These are phyloP conservation scores for Bipolaris cookei DNA, from an alignment of 2,329 filamentous ascomycete genomes.

Conservation along the genomic window DNA sequence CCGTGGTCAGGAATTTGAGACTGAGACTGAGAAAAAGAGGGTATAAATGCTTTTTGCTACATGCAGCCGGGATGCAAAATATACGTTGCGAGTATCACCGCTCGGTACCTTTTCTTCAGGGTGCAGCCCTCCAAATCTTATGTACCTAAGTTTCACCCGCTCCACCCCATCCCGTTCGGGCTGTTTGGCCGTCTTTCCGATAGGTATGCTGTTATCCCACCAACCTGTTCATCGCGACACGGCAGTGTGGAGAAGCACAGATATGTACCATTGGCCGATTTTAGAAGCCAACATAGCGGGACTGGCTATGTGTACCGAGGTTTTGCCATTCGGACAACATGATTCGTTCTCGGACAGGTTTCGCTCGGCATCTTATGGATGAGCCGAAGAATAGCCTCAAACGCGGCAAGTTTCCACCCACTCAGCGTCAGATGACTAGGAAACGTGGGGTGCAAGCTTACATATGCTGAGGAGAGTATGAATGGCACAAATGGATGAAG, in stretches of 20 bases:
- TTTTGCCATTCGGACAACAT: constrained; percentile 22
- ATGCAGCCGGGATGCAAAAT: constrained; percentile 1
- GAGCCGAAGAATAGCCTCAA: constrained; percentile 14
- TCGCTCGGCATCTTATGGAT: constrained; percentile 6
- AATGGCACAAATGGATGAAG: not conserved
- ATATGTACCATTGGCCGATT: constrained; percentile 17
- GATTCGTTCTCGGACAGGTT: constrained; percentile 10
- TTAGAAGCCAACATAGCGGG: constrained; percentile 10
- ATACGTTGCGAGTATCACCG: constrained; percentile 5
- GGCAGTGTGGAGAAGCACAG: constrained; percentile 20
- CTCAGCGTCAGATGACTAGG: constrained; percentile 13
- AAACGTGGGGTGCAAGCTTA: not conserved
- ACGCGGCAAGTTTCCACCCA: not conserved
- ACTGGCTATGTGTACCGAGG: constrained; percentile 19
- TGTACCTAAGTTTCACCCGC: constrained; percentile 3
- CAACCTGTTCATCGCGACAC: constrained; percentile 12
- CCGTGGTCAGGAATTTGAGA: not conserved
- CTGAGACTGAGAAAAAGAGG: not conserved
- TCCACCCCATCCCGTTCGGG: constrained; percentile 13
- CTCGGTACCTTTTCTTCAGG: not conserved
- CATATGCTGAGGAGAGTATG: not conserved
- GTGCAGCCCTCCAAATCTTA: constrained; percentile 7
- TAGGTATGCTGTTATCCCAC: constrained; percentile 1
- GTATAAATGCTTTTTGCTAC: not conserved
- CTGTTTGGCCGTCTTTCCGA: constrained; percentile 25